Base-by-base conservation (phyloP, 2,329 filamentous ascomycete genomes). In the Talaromyces sp. region DNA sequence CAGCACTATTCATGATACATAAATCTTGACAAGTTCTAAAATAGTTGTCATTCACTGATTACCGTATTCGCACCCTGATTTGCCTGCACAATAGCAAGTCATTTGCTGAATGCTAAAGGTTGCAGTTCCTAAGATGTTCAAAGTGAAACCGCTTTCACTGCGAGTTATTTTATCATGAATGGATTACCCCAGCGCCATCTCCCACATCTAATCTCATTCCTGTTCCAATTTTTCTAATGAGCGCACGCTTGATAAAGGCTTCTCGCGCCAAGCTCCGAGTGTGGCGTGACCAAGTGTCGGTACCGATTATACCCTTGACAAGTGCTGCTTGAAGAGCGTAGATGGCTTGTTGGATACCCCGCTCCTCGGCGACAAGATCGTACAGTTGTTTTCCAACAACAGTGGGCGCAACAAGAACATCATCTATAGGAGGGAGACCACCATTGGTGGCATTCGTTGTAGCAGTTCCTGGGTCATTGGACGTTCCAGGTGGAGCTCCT, bases 371-470 rank as follows among this genome's bases (percentile, higher is more conserved):
- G 30, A 93, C 91, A 1, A 96, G 81, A 55, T 88, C 87, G 75
- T 98, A 99, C 25, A 99, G 79, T 79, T 99, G 95, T 66, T 93
- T 93, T 0, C 90, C 91, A 4, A 97, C 95, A 1, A 97, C 89
- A 0, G 92, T 97, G 0, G 93, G 92, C 3, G 93, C 92, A n/a
- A 97, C 91, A 2, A 99, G 81, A 36, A 98, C 83, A 63, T 96
- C 92, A 73, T 99, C 95, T 55, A 98, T 89, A 55, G 88, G 85
- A 0, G 93, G 92, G 1, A 88, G 83, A 11, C 77, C 78, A 22
- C 66, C 66, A 47, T 36, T 58, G 13, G 66, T 39, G 61, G 60
- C 62, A 56, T 59, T 47, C 10, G 66, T 44, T 62, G 62, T 61
- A 53, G 61, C 44, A 10, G 68, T 61, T 1, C 68, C 66, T 30